Percentiles rank a stretch among this genome's conserved stretches.
These are phyloP conservation scores for Colletotrichum sp. DNA, from an alignment of 2,329 filamentous ascomycete species.

Conservation along the genomic window DNA sequence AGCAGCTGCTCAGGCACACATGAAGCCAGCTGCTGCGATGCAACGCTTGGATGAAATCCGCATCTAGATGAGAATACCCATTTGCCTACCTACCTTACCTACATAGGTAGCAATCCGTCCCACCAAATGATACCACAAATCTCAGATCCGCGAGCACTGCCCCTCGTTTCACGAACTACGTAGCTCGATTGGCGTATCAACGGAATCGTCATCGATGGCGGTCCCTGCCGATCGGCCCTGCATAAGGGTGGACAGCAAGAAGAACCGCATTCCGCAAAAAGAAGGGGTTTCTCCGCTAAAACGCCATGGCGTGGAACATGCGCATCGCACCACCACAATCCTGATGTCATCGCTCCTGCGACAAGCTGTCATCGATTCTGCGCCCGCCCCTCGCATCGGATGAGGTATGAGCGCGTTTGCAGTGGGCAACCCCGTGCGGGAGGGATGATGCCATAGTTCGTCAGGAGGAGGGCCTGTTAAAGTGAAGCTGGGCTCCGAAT, in stretches of 20 bases:
- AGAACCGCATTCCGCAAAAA: background rate
- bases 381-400: background rate
- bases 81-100: no score
- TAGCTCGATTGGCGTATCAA: conserved; percentile 10
- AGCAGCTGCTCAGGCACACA: background rate
- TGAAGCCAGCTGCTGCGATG: background rate
- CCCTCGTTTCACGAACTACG: background rate
- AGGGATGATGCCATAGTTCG: conserved; percentile 19
- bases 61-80: background rate
- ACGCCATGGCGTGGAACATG: background rate
- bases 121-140: background rate
- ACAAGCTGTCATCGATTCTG: conserved; percentile 23
- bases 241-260: background rate
- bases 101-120: no score
- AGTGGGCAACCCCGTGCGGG: background rate
- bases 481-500: background rate
- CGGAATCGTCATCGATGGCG: conserved; percentile 11
- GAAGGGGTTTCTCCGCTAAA: background rate
- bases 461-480: background rate
- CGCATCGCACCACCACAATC: background rate
- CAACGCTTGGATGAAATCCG: background rate
- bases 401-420: background rate
- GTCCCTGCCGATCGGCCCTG: conserved; percentile 9
- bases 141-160: background rate
- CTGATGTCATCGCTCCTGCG: conserved; percentile 21